phyloP scores from a whole-genome alignment of 202 grass and related monocot genomes.

The Digitaria exilis region DNA sequence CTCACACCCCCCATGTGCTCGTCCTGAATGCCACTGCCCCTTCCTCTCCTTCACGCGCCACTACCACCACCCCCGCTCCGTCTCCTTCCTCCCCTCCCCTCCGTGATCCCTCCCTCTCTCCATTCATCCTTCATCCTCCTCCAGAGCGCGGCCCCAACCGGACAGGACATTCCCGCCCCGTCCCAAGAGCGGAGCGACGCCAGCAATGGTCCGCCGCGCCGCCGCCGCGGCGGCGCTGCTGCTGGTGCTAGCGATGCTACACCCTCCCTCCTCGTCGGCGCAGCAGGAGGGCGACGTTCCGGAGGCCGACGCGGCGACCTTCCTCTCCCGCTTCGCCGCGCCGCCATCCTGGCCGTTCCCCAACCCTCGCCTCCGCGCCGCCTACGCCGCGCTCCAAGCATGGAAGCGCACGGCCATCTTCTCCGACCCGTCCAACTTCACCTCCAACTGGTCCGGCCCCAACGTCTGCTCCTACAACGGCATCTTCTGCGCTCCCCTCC shows the following conservation, averaged over 20 bases:
- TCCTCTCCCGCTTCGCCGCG: conserved; percentile 43
- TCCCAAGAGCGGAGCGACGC: too few species aligned
- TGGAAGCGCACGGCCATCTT: conserved; percentile 97
- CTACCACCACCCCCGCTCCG: not conserved
- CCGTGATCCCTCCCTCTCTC: not conserved
- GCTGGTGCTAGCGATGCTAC: not conserved
- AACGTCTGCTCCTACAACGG: conserved; percentile 86
- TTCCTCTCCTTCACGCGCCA: conserved; percentile 28
- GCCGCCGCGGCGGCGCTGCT: not conserved
- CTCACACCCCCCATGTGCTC: conserved; percentile 46
- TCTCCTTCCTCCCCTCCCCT: not conserved
- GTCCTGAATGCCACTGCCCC: conserved; percentile 24
- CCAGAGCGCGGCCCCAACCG: not conserved
- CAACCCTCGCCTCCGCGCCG: conserved; percentile 53
- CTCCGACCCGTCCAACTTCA: conserved; percentile 77
- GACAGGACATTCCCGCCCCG: not conserved
- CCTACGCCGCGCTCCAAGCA: conserved; percentile 81
- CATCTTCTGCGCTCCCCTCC: conserved; percentile 63
- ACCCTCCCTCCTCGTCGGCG: not conserved
- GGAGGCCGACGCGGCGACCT: conserved; percentile 27
- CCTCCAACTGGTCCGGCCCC: conserved; percentile 73
- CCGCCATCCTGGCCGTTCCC: conserved; percentile 69
- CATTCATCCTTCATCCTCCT: too few species aligned
- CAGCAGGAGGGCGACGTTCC: conserved; percentile 31
- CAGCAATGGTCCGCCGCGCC: conserved; percentile 34